A percentile compares a stretch with the other conserved stretches of the same genome.
phyloP scores from a whole-genome alignment of 192 early-diverging fungal genomes.

The Coemansia sp. region DNA sequence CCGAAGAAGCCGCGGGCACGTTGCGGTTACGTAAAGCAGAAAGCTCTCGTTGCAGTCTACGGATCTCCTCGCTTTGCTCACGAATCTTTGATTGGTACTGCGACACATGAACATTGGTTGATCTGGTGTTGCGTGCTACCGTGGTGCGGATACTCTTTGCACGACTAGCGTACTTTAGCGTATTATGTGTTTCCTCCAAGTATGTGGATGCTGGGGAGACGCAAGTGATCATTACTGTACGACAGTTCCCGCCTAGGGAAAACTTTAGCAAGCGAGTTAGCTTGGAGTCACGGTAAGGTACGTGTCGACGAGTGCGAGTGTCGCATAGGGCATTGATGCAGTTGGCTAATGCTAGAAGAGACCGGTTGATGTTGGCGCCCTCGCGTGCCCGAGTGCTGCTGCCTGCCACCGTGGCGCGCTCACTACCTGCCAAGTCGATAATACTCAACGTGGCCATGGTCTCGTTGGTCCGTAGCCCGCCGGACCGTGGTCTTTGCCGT shows the following conservation, averaged over 20 bases:
- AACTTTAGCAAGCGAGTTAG: conserved; percentile 70
- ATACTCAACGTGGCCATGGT: conserved; percentile 63
- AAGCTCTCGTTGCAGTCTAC: conserved; percentile 53
- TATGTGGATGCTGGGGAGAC: conserved; percentile 63
- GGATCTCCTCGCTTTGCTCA: conserved; percentile 61
- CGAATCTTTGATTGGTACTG: conserved; percentile 62
- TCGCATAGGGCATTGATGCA: conserved; percentile 71
- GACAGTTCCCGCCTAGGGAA: conserved; percentile 76
- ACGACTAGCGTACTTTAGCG: conserved; percentile 73
- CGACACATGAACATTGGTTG: conserved; percentile 59
- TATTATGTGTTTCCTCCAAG: conserved; percentile 76
- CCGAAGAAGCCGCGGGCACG: not conserved
- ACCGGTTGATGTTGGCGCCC: conserved; percentile 78
- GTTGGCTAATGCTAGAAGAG: conserved; percentile 71
- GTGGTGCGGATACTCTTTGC: conserved; percentile 70
- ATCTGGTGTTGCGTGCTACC: conserved; percentile 58
- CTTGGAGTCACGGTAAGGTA: conserved; percentile 76
- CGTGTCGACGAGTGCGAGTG: conserved; percentile 56
- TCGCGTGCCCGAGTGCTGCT: conserved; percentile 66
- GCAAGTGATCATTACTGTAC: conserved; percentile 78
- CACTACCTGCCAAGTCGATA: conserved; percentile 76
- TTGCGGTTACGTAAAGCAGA: conserved; percentile 14
- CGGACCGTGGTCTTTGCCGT: conserved; percentile 29
- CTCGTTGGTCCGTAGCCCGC: conserved; percentile 49
- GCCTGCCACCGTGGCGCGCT: conserved; percentile 62